Evolutionary conservation across 495 filamentous ascomycete species (phyloP), one percentile per base, ranked within the genome.

Genomic region (Penicillium tannophilum): DNA sequence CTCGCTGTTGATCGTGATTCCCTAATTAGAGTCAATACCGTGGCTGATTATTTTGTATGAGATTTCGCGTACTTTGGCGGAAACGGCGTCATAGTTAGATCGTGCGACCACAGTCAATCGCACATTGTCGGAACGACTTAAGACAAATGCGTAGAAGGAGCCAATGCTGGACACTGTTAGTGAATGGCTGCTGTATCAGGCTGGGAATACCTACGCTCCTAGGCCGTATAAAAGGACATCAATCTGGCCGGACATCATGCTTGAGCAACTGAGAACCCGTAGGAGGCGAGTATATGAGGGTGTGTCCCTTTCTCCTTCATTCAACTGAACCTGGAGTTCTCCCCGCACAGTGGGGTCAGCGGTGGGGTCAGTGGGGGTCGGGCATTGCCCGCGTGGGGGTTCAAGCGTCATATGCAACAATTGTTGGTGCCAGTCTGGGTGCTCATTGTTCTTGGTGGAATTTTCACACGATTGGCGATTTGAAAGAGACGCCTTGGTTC

Each of bases 81-180:
- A 69, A 12, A 82, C 79, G 7, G 74, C 74, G 1, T 80, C 74
- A 52, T 80, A 82, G 49, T 83, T 83, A 1, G 80, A 83, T 33
- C 79, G 76, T 6, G 80, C 80, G n/a, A 81, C 74, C 0, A 82
- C 79, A 0, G 74, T 82, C n/a, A 83, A 58, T 19, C 71, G 65
- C 11, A 83, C 77, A 19, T 71, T 66, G 16, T 71, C 59, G 46
- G 68, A 65, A 7, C 73, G 75, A 41, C 65, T 71, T 1, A 81
- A 59, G 43, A 83, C 76, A 60, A 82, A 77, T 44, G 74, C 76
- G 56, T 79, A 79, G 63, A 79, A 77, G 53, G 74, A 79, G 67
- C 76, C 76, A 53, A 79, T 77, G 17, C 74, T 78, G 33, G 23
- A 20, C 17, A 43, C 16, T 19, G 10, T 56, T 33, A 54, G 51